Base-by-base conservation (phyloP, 2,329 filamentous ascomycete genomes). In the Herpotrichia juniperi region DNA sequence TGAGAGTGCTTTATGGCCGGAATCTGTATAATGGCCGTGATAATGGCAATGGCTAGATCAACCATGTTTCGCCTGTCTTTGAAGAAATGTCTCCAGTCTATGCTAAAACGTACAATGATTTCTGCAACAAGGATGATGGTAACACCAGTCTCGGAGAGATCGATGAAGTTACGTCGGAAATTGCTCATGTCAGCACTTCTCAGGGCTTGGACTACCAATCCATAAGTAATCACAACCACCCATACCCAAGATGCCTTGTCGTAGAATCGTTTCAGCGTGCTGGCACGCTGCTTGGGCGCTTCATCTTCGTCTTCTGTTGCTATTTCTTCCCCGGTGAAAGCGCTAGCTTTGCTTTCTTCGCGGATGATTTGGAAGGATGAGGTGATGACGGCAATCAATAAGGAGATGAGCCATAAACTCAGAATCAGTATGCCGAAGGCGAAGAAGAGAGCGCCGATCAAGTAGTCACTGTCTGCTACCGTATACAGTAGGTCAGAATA, bases 341-440 rank as follows among this genome's bases (percentile, higher is more conserved):
- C 94, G 76, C 93, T 97, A 26, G 89, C 87, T 73, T 89, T 93
- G 76, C 91, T 96, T 72, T 99, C 94, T 77, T 99, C 96, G 58
- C 94, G 86, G 63, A 99, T 99, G 59, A 99, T 90, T 71, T 99
- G 94, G 68, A 99, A 99, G 1, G 93, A 97, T 4, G 94, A 96
- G 0, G 94, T 99, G 69, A 99, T 99, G 65, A 99, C 94, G 2
- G 94, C 94, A 67, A 99, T 96, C 42, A 89, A 75, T 76, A 99
- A 84, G 72, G 97, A 97, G 58, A 96, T 92, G 66, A 99, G 84
- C 94, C 94, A 99, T 44, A 99, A 81, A 79, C 91, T 94, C 81
- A 99, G 85, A 58, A 99, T 91, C 66, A 99, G 87, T 69, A 96
- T 93, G 1, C 81, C 85, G 50, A 78, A 77, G 34, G 84, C 84